Conservation (phyloP, 768 basidiomycete species). For the Postia placenta region DNA sequence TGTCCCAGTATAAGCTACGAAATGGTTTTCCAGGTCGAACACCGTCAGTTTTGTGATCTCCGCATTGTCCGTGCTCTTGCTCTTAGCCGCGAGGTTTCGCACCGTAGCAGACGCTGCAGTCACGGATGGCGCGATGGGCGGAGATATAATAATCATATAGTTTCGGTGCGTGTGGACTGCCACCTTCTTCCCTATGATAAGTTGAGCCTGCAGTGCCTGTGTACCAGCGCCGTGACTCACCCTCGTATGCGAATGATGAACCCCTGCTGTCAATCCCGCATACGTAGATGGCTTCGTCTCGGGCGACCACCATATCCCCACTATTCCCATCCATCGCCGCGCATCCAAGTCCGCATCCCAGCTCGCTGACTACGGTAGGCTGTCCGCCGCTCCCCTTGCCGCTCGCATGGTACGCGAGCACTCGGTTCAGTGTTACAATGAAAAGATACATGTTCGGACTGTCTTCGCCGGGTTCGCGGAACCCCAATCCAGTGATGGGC, state of each 20-base stretch:
- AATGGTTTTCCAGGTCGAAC: conserved; percentile 89
- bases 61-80: conserved; percentile 35
- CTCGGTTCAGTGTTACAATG: conserved; percentile 83
- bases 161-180: conserved; percentile 73
- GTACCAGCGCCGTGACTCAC: conserved; percentile 30
- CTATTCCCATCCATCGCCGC: conserved; percentile 70
- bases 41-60: conserved; percentile 80
- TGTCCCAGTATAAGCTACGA: conserved; percentile 76
- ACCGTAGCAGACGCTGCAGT: conserved; percentile 68
- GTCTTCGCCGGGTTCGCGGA: conserved; percentile 52
- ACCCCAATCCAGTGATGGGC: conserved; percentile 90
- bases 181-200: conserved; percentile 59
- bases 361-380: conserved; percentile 74
- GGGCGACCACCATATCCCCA: conserved; percentile 76
- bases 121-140: conserved; percentile 66
- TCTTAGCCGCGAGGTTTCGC: conserved; percentile 60
- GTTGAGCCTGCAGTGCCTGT: not conserved
- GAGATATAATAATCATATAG: conserved; percentile 87
- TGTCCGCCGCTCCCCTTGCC: conserved; percentile 64
- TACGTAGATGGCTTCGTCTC: conserved; percentile 88
- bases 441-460: conserved; percentile 51
- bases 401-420: conserved; percentile 69
- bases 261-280: conserved; percentile 79
- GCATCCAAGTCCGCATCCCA: conserved; percentile 81
- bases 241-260: conserved; percentile 88